Conservation (phyloP, 75 land plant species). For the Pseudotsuga menziesii region DNA sequence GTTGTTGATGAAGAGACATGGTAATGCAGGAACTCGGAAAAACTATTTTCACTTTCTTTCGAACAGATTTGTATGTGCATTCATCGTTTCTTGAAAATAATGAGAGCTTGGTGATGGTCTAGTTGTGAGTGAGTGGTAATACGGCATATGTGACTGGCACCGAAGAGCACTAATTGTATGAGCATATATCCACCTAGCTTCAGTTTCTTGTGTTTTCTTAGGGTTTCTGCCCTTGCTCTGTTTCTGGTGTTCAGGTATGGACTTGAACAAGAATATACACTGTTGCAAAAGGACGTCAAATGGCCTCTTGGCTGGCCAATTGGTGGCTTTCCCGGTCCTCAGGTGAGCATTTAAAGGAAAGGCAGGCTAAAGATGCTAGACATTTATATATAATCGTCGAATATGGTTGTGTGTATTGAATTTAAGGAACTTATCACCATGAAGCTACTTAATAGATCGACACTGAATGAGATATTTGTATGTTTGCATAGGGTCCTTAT, state of each 20-base stretch:
- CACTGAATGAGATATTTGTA: not conserved
- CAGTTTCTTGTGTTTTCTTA: not conserved
- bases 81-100: not conserved
- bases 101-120: not conserved
- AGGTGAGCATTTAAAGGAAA: slow-evolving; percentile 39
- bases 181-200: not conserved
- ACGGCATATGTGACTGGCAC: not conserved
- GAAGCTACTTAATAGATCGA: not conserved
- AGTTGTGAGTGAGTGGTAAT: not conserved
- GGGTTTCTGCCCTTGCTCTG: not conserved
- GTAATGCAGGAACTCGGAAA: slow-evolving; percentile 19
- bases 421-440: not conserved
- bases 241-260: slow-evolving; percentile 61
- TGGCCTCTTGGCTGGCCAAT: slow-evolving; percentile 99
- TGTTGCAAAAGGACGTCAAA: slow-evolving; percentile 84
- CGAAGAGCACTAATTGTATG: not conserved
- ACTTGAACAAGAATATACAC: slow-evolving; percentile 97
- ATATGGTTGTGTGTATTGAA: not conserved
- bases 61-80: not conserved
- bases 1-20: slow-evolving; percentile 78
- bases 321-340: slow-evolving; percentile 95
- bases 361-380: not conserved
- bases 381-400: not conserved
- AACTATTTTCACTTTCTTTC: not conserved
- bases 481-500: slow-evolving; percentile 67